These are phyloP conservation scores for Raffaelea albimanens DNA, from an alignment of 2,329 filamentous ascomycete genomes.

Conservation along the genomic window DNA sequence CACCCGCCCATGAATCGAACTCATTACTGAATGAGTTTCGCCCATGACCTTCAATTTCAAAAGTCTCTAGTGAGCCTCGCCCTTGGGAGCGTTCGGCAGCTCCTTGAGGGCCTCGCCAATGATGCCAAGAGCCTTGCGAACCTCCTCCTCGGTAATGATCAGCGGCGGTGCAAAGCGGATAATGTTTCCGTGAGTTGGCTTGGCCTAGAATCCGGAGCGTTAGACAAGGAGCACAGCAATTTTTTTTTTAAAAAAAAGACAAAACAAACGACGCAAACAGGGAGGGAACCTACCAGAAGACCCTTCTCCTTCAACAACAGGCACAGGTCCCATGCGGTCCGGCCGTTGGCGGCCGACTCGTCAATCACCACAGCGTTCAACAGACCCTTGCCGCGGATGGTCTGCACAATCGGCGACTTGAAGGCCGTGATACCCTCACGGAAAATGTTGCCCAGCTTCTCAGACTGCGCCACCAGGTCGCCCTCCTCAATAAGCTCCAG, in stretches of 20 bases:
- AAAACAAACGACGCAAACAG: too few relatives aligned
- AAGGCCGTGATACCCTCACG: constrained; percentile 67
- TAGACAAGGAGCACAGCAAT: constrained; percentile 1
- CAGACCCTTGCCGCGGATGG: constrained; percentile 82
- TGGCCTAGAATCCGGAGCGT: constrained; percentile 53
- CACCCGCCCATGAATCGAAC: too few relatives aligned
- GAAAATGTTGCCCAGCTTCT: constrained; percentile 74
- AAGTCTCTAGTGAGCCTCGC: constrained; percentile 20
- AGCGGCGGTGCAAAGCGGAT: constrained; percentile 95
- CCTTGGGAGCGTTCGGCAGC: constrained; percentile 55
- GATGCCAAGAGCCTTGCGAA: constrained; percentile 66
- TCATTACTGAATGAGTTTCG: too few relatives aligned
- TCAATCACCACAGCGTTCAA: constrained; percentile 96
- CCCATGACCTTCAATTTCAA: too few relatives aligned
- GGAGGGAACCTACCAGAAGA: constrained; percentile 57
- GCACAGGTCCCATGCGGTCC: constrained; percentile 92
- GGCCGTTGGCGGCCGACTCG: constrained; percentile 73
- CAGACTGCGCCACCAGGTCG: constrained; percentile 72
- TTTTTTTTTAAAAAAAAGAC: too few relatives aligned
- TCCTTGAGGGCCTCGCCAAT: constrained; percentile 77
- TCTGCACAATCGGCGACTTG: constrained; percentile 70
- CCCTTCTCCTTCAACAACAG: constrained; percentile 94
- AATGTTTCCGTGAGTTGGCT: constrained; percentile 97
- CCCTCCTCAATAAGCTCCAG: constrained; percentile 92
- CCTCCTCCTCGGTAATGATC: constrained; percentile 83